These are phyloP conservation scores for Amphirosellinia nigrospora DNA, from an alignment of 495 filamentous ascomycete genomes.

Conservation along the genomic window DNA sequence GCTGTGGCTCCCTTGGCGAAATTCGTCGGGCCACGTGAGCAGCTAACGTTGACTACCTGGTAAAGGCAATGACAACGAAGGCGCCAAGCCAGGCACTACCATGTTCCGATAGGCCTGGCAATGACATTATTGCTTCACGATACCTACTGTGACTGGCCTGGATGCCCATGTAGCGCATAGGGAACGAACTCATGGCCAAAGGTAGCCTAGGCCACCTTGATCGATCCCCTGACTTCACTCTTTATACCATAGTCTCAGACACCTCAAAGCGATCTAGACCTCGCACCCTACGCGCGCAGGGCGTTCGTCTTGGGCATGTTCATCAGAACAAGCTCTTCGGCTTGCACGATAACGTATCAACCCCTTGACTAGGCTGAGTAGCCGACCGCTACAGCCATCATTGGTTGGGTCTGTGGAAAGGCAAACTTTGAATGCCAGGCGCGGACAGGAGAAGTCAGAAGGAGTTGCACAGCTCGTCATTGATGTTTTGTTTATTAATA, in stretches of 20 bases:
- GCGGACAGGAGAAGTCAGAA: neutral
- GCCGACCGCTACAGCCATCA: neutral
- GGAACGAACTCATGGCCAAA: neutral
- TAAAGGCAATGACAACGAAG: neutral
- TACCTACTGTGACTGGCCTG: neutral
- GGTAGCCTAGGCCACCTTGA: neutral
- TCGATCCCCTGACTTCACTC: neutral
- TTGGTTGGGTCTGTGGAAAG: neutral
- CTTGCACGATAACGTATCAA: neutral
- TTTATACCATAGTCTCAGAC: neutral
- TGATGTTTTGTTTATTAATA: neutral
- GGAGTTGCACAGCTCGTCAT: neutral
- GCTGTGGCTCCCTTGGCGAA: slow-evolving; percentile 19
- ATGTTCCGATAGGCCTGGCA: neutral
- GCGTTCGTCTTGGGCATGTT: neutral
- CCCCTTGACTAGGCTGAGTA: neutral
- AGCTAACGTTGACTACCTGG: slow-evolving; percentile 8
- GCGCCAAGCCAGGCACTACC: slow-evolving; percentile 5
- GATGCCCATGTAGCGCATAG: neutral
- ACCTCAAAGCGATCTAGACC: neutral
- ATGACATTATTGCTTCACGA: neutral
- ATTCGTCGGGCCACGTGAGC: slow-evolving; percentile 25
- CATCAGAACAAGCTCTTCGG: neutral
- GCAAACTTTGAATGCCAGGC: neutral
- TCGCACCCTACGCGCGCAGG: neutral